phyloP scores from a whole-genome alignment of 1,139 yeast species.

The Scheffersomyces parashehatae region DNA sequence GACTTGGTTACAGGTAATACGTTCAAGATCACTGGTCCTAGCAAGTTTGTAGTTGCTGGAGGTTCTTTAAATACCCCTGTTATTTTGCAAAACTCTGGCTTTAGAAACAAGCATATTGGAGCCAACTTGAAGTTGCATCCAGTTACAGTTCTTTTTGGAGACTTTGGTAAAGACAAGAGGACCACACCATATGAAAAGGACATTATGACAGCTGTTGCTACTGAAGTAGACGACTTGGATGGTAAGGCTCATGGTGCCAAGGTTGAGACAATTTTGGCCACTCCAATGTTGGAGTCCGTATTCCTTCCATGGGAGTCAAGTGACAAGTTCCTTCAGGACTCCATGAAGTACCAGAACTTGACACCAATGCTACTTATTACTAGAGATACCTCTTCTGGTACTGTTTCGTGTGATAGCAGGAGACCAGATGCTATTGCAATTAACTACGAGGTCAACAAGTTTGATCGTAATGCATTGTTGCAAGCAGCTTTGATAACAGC shows the following conservation, averaged over 20 bases:
- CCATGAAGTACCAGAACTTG: constrained; percentile 41
- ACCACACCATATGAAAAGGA: constrained; percentile 43
- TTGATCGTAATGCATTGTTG: constrained; percentile 44
- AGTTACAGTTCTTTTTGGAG: constrained; percentile 42
- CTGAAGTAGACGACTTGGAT: constrained; percentile 53
- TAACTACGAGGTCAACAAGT: constrained; percentile 43
- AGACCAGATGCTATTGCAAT: constrained; percentile 39
- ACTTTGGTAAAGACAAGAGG: constrained; percentile 37
- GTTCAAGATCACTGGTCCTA: constrained; percentile 47
- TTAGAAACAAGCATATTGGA: constrained; percentile 56
- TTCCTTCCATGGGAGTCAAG: constrained; percentile 50
- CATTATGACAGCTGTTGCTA: constrained; percentile 54
- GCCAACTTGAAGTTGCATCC: constrained; percentile 58
- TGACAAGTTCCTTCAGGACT: constrained; percentile 31
- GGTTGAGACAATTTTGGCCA: constrained; percentile 52
- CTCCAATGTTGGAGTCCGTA: constrained; percentile 41
- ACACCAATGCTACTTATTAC: constrained; percentile 49
- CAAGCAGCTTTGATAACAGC: constrained; percentile 44
- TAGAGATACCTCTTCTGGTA: constrained; percentile 50
- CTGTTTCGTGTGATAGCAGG: constrained; percentile 33
- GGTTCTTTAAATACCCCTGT: constrained; percentile 58
- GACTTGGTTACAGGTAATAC: constrained; percentile 28
- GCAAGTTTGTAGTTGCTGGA: constrained; percentile 47
- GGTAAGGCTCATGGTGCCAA: constrained; percentile 60
- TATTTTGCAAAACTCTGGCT: constrained; percentile 51